Evolutionary conservation across 495 filamentous ascomycete genomes (phyloP).

Genomic region (Chaetomium fimeti): DNA sequence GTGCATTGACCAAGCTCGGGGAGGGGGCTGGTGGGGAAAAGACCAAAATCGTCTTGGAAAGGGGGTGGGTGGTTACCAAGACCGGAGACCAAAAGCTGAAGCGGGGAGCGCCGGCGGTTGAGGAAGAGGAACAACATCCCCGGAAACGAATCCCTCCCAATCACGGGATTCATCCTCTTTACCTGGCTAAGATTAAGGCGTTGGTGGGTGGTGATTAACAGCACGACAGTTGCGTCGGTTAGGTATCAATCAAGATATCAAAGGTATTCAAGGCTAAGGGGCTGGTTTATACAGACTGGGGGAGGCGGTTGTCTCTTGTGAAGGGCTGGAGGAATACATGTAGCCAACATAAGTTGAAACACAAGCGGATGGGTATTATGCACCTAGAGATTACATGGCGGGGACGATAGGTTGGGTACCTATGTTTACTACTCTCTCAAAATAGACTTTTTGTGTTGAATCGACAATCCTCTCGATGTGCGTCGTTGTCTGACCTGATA

Average conservation of each 20-base stretch:
- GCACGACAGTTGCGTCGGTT: neutral
- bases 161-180: neutral
- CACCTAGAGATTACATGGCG: too few species aligned
- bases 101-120: neutral
- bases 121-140: neutral
- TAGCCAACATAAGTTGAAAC: too few species aligned
- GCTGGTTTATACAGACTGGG: neutral
- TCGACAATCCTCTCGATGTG: constrained; percentile 18
- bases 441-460: constrained; percentile 23
- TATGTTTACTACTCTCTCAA: neutral
- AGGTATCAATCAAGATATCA: neutral
- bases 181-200: neutral
- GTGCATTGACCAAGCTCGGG: constrained; percentile 19
- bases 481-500: constrained; percentile 25
- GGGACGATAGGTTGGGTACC: neutral
- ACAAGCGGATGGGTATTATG: too few species aligned
- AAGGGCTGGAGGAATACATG: neutral
- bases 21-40: neutral
- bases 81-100: neutral
- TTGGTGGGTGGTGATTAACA: constrained; percentile 6
- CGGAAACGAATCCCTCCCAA: neutral
- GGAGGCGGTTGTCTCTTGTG: neutral
- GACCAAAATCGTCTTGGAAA: constrained; percentile 13
- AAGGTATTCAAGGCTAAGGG: neutral
- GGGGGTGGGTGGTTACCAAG: constrained; percentile 11